Conservation (phyloP, 2,329 filamentous ascomycete genomes). For the Alternaria gaisen region DNA sequence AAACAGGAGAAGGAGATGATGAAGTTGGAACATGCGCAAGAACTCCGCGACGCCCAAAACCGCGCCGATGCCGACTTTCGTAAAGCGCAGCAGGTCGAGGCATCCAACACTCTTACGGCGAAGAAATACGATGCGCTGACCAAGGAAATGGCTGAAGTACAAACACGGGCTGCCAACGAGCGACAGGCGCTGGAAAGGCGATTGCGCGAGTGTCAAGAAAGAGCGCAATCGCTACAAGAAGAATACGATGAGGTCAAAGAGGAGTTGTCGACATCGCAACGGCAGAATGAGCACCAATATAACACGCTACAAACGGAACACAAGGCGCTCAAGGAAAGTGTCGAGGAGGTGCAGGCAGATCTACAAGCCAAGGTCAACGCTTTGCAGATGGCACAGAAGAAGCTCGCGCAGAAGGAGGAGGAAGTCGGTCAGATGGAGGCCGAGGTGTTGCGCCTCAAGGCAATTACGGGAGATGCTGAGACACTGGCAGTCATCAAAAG, state of each 20-base stretch:
- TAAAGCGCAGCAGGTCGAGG: conserved; percentile 67
- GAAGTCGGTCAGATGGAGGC: conserved; percentile 80
- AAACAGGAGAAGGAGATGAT: conserved; percentile 88
- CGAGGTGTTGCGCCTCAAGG: conserved; percentile 83
- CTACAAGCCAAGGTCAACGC: conserved; percentile 64
- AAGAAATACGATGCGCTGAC: conserved; percentile 64
- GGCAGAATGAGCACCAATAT: conserved; percentile 69
- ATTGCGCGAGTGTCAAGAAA: conserved; percentile 68
- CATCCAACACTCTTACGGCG: conserved; percentile 58
- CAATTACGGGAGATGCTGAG: conserved; percentile 85
- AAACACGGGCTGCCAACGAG: conserved; percentile 65
- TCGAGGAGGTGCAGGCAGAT: conserved; percentile 69
- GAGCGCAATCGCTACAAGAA: conserved; percentile 77
- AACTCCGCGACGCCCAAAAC: conserved; percentile 79
- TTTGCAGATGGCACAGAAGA: conserved; percentile 70
- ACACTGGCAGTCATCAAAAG: conserved; percentile 84
- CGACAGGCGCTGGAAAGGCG: conserved; percentile 64
- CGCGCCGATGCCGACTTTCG: conserved; percentile 89
- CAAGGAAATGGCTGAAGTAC: conserved; percentile 63
- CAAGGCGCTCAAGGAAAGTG: conserved; percentile 64
- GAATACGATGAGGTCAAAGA: conserved; percentile 85
- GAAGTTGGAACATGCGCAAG: conserved; percentile 80
- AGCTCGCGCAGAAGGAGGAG: conserved; percentile 73
- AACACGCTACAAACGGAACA: conserved; percentile 70
- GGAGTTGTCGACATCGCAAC: conserved; percentile 72